A percentile compares a stretch with the other conserved stretches of the same genome.
These are phyloP conservation scores for Sabuloglossum arenarium DNA, from an alignment of 495 filamentous ascomycete species.

Conservation along the genomic window DNA sequence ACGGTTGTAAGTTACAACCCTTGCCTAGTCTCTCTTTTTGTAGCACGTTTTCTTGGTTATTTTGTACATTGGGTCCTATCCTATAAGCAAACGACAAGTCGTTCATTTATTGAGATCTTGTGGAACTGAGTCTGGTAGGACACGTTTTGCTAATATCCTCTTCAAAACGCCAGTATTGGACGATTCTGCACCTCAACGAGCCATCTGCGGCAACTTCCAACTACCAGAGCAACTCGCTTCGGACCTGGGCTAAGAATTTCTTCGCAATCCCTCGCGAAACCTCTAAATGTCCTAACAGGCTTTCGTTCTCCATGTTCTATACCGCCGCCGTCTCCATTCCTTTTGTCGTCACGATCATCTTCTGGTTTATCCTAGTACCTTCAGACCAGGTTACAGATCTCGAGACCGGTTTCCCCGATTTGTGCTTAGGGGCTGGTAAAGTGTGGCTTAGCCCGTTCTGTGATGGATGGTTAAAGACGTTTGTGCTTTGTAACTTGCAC, in stretches of 20 bases:
- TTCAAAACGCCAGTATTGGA: slow-evolving; percentile 20
- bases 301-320: slow-evolving; percentile 29
- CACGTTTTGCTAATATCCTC: not conserved
- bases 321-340: slow-evolving; percentile 21
- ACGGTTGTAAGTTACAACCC: slow-evolving; percentile 17
- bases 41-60: not conserved
- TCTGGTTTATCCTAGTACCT: slow-evolving; percentile 22
- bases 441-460: slow-evolving; percentile 13
- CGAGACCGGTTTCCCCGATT: not conserved
- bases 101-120: not conserved
- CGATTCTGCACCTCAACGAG: slow-evolving; percentile 25
- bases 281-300: not conserved
- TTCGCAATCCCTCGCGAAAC: not conserved
- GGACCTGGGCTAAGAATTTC: not conserved
- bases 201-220: slow-evolving; percentile 14
- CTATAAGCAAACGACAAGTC: not conserved
- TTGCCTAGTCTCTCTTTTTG: not conserved
- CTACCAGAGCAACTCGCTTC: not conserved
- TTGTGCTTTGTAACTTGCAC: slow-evolving; percentile 25
- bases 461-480: slow-evolving; percentile 17
- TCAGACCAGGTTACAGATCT: not conserved
- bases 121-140: not conserved
- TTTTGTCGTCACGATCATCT: slow-evolving; percentile 24
- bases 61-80: not conserved
- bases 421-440: not conserved